Evolutionary conservation across 2,329 filamentous ascomycete species (phyloP).

Genomic region (Aureobasidium uvarum): DNA sequence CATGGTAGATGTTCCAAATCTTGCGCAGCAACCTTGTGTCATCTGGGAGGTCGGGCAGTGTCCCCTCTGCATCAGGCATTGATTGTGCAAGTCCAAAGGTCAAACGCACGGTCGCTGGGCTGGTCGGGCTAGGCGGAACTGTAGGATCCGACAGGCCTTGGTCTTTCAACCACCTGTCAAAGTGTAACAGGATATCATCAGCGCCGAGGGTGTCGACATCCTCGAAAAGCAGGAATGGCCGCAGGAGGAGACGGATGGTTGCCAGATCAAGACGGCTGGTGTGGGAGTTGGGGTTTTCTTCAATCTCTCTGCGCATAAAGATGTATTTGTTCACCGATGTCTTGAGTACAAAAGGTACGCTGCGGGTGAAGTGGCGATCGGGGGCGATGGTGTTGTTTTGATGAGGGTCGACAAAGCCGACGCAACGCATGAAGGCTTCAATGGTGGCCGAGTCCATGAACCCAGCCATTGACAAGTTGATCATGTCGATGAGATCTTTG

Average conservation of each 20-base stretch:
- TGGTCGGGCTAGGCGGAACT: not conserved
- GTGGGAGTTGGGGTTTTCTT: not conserved
- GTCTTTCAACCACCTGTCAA: not conserved
- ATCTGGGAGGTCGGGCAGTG: not conserved
- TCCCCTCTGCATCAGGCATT: too few relatives aligned
- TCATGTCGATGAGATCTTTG: not conserved
- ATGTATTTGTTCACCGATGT: not conserved
- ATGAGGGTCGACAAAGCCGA: not conserved
- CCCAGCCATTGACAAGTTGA: slow-evolving; percentile 11
- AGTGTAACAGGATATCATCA: not conserved
- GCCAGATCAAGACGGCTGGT: not conserved
- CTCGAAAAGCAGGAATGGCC: not conserved
- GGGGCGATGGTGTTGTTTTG: not conserved
- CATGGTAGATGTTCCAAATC: slow-evolving; percentile 17
- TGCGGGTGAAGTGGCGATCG: slow-evolving; percentile 18
- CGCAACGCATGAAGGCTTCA: slow-evolving; percentile 7
- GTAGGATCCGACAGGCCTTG: not conserved
- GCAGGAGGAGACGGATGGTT: not conserved
- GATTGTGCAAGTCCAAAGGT: not conserved
- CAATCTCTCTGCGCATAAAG: not conserved
- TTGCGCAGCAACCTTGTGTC: not conserved
- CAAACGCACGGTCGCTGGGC: not conserved
- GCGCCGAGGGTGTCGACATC: not conserved
- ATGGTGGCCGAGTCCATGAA: slow-evolving; percentile 24
- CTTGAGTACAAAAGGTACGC: not conserved